These are phyloP conservation scores for Thelonectria olida DNA, from an alignment of 2,329 filamentous ascomycete genomes.

Conservation along the genomic window DNA sequence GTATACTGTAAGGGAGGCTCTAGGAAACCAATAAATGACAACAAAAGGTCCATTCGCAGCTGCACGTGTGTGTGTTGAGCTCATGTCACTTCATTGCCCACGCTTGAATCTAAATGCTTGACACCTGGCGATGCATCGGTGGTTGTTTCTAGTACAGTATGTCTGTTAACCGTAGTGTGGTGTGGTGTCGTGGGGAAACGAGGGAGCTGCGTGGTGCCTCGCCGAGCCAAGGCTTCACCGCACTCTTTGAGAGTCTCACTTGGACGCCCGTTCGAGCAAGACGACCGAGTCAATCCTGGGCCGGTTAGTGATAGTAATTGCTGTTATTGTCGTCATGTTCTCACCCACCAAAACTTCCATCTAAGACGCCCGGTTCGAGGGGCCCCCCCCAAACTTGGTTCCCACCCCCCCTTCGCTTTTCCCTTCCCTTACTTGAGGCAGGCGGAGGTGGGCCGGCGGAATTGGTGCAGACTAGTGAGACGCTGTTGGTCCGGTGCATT, in stretches of 20 bases:
- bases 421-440: slow-evolving; percentile 19
- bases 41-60: slow-evolving; percentile 3
- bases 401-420: neutral
- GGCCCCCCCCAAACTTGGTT: neutral
- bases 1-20: slow-evolving; percentile 27
- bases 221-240: slow-evolving; percentile 15
- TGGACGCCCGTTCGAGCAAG: neutral
- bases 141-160: slow-evolving; percentile 16
- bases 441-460: slow-evolving; percentile 20
- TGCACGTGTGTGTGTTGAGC: neutral
- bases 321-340: slow-evolving; percentile 13
- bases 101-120: slow-evolving; percentile 5
- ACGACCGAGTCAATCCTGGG: slow-evolving; percentile 16
- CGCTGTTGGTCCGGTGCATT: slow-evolving; percentile 35
- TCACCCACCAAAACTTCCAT: neutral
- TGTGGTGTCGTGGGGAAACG: slow-evolving; percentile 14
- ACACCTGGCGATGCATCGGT: slow-evolving; percentile 19
- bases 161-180: slow-evolving; percentile 1
- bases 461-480: slow-evolving; percentile 21
- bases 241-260: neutral
- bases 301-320: neutral
- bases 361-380: neutral
- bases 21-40: slow-evolving; percentile 8
- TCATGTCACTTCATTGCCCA: neutral
- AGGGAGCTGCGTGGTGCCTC: neutral